Conservation (phyloP, 768 basidiomycete genomes). For the Auricularia cornea region DNA sequence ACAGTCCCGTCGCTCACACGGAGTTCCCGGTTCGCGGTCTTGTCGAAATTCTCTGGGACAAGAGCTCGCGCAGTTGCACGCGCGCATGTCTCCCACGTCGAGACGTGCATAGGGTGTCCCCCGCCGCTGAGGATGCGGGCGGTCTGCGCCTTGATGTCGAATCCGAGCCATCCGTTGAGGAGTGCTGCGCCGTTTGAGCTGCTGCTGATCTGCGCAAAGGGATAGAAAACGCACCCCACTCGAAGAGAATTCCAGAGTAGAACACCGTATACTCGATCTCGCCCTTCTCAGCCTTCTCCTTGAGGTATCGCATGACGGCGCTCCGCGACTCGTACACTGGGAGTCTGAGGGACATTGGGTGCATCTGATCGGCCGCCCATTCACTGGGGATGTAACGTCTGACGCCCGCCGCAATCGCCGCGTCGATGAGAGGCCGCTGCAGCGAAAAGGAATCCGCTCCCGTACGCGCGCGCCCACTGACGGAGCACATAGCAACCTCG, state of each 20-base stretch:
- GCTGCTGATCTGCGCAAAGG: too few species aligned
- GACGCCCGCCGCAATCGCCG: neutral
- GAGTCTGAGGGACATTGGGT: neutral
- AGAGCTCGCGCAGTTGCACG: neutral
- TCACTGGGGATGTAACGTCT: neutral
- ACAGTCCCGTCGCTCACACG: neutral
- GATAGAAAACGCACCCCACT: neutral
- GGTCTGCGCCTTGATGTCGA: neutral
- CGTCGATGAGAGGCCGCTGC: neutral
- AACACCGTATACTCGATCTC: neutral
- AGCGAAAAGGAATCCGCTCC: neutral
- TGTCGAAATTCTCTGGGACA: neutral
- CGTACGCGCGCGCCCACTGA: neutral
- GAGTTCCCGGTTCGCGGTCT: neutral
- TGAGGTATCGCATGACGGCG: neutral
- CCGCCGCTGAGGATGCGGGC: neutral
- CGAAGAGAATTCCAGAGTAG: neutral
- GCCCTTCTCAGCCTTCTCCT: neutral
- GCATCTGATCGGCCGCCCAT: neutral
- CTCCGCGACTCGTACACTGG: neutral
- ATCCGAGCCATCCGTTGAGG: neutral
- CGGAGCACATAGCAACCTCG: neutral
- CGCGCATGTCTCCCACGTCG: neutral
- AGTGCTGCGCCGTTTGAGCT: neutral
- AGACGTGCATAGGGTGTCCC: neutral